These are phyloP conservation scores for Aspergillus viridinutans DNA, from an alignment of 2,329 filamentous ascomycete species.

Conservation along the genomic window DNA sequence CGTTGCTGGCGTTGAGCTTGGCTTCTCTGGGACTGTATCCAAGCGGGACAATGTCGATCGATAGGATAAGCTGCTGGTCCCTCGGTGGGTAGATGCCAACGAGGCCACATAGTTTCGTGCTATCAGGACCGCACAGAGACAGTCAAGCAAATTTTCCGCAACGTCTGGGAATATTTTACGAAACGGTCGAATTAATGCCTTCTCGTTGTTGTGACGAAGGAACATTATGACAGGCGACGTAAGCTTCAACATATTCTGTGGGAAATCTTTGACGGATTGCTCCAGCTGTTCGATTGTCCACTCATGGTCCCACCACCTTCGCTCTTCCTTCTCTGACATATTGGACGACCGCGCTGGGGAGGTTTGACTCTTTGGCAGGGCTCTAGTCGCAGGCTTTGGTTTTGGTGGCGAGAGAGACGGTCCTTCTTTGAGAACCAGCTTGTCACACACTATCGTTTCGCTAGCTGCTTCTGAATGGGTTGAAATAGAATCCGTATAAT, in stretches of 20 bases:
- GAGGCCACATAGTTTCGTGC: constrained; percentile 36
- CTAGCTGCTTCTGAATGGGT: constrained; percentile 23
- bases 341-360: constrained; percentile 18
- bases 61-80: constrained; percentile 16
- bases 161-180: constrained; percentile 33
- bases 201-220: constrained; percentile 35
- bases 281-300: constrained; percentile 39
- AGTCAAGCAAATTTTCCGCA: constrained; percentile 31
- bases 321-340: constrained; percentile 24
- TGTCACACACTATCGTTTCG: constrained; percentile 24
- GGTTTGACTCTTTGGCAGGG: constrained; percentile 11
- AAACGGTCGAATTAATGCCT: constrained; percentile 30
- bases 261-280: constrained; percentile 33
- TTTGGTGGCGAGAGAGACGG: constrained; percentile 14
- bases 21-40: constrained; percentile 32
- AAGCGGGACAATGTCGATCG: constrained; percentile 19
- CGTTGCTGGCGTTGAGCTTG: constrained; percentile 29
- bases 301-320: constrained; percentile 36
- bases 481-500: constrained; percentile 25
- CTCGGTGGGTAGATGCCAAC: constrained; percentile 23
- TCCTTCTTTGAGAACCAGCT: constrained; percentile 15
- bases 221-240: constrained; percentile 39
- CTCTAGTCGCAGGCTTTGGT: constrained; percentile 16
- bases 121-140: constrained; percentile 35
- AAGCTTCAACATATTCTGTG: constrained; percentile 32